These are phyloP conservation scores for Plantago major DNA, from an alignment of 257 asterid genomes.

Conservation along the genomic window DNA sequence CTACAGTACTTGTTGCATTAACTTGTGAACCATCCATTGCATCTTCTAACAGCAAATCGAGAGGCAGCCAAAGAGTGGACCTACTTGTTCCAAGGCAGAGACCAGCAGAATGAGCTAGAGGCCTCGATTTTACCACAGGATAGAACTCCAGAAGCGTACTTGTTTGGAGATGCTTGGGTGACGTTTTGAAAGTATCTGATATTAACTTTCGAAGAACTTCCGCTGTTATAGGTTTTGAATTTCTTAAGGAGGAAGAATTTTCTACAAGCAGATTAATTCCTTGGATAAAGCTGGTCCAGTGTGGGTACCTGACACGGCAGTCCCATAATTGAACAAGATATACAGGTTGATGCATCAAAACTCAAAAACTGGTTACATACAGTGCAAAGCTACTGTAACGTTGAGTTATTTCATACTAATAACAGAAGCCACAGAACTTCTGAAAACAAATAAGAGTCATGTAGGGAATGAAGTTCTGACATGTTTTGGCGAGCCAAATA, in stretches of 20 bases:
- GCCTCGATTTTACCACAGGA: conserved; percentile 38
- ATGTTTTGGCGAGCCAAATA: conserved; percentile 90
- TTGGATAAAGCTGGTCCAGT: conserved; percentile 64
- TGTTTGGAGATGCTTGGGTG: conserved; percentile 28
- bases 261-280: conserved; percentile 56
- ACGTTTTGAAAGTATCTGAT: conserved; percentile 33
- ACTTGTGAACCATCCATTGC: conserved; percentile 94
- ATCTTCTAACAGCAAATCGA: conserved; percentile 87
- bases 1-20: conserved; percentile 80
- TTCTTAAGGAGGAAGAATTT: conserved; percentile 61
- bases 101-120: conserved; percentile 56
- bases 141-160: conserved; percentile 43
- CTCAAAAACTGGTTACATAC: not conserved
- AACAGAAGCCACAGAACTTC: conserved; percentile 2
- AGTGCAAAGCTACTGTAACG: not conserved
- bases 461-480: conserved; percentile 56
- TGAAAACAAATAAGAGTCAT: conserved; percentile 8
- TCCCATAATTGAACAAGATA: conserved; percentile 3
- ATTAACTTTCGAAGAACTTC: conserved; percentile 47
- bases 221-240: conserved; percentile 34
- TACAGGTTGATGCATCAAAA: conserved; percentile 8
- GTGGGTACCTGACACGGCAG: conserved; percentile 43
- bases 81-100: conserved; percentile 65
- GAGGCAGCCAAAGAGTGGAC: conserved; percentile 91
- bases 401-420: not conserved